These are phyloP conservation scores for Diutina mesorugosa DNA, from an alignment of 1,139 yeast species.

Conservation along the genomic window DNA sequence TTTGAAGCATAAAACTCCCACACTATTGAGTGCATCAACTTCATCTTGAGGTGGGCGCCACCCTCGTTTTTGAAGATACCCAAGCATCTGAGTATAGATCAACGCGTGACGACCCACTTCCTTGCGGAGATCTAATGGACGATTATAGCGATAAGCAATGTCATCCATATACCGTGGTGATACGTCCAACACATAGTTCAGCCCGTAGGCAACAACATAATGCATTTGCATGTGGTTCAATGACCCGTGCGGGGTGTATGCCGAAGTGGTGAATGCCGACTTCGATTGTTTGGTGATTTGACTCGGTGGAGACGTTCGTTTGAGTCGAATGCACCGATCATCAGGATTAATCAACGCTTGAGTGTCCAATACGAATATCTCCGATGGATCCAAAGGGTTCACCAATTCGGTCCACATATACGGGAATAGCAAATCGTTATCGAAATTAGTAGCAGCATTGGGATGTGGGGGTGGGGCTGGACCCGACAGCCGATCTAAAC, in stretches of 20 bases:
- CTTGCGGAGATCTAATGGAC: slow-evolving; percentile 18
- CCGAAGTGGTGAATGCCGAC: slow-evolving; percentile 9
- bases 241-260: slow-evolving; percentile 14
- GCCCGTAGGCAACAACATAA: slow-evolving; percentile 16
- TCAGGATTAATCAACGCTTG: slow-evolving; percentile 21
- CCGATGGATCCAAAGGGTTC: slow-evolving; percentile 17
- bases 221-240: slow-evolving; percentile 21
- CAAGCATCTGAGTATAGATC: slow-evolving; percentile 14
- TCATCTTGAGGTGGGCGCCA: slow-evolving; percentile 9
- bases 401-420: slow-evolving; percentile 29
- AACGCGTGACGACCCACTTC: slow-evolving; percentile 17
- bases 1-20: slow-evolving; percentile 15
- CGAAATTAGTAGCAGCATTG: slow-evolving; percentile 12
- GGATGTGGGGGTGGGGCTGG: slow-evolving; percentile 6
- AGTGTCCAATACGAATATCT: slow-evolving; percentile 18
- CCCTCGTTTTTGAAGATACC: slow-evolving; percentile 10
- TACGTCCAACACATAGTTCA: slow-evolving; percentile 15
- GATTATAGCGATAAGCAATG: slow-evolving; percentile 21
- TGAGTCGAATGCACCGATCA: slow-evolving; percentile 14
- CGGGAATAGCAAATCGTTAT: slow-evolving; percentile 24
- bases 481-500: slow-evolving; percentile 6
- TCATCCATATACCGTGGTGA: slow-evolving; percentile 23
- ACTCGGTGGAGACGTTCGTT: slow-evolving; percentile 6
- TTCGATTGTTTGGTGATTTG: not conserved
- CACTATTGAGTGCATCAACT: slow-evolving; percentile 11